Evolutionary conservation across 495 filamentous ascomycete genomes (phyloP), one percentile per base, ranked within the genome.

Genomic region (Penicillium canariense): DNA sequence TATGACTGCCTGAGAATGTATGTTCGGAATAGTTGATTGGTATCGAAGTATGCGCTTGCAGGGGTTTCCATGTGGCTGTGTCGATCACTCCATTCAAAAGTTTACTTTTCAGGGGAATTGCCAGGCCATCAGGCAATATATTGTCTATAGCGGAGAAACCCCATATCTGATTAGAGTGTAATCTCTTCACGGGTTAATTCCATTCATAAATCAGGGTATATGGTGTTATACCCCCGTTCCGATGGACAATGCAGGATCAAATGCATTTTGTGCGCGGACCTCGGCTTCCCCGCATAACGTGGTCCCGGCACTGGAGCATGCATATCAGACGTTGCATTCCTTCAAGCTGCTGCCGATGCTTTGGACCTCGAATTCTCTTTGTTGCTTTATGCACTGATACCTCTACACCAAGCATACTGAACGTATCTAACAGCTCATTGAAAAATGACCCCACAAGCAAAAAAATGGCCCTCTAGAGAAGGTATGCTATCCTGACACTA

Each of bases 401-500:
- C 1, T 14, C 2, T 25, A 3, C 20, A 42, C 25, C 38, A n/a
- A 3, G 12, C 5, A 42, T 23, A 42, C n/a, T 2, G 2, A 42
- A 22, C 20, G n/a, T 1, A 42, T 22, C n/a, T 12, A 12, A 42
- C 3, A 40, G 14, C 14, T 12, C 11, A 25, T 25, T 11, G 8
- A 25, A 44, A 52, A 22, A 70, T 70, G 68, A 15, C 59, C 18
- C 50, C 63, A 10, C 60, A 46, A 8, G 54, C 40, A 48, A 60
- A 48, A 30, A 60, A 40, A 44, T 72, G 68, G 68, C 55, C 56
- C 34, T 73, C 70, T 14, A 60, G 67, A 50, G 70, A 73, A 67
- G 70, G 68, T 67, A 62, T 28, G 51, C 0, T 11, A 15, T 50
- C 28, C 22, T 18, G 20, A 14, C 10, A 40, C 20, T 8, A 6